These are phyloP conservation scores for Yamadazyma oceani DNA, from an alignment of 1,139 yeast species.

Conservation along the genomic window DNA sequence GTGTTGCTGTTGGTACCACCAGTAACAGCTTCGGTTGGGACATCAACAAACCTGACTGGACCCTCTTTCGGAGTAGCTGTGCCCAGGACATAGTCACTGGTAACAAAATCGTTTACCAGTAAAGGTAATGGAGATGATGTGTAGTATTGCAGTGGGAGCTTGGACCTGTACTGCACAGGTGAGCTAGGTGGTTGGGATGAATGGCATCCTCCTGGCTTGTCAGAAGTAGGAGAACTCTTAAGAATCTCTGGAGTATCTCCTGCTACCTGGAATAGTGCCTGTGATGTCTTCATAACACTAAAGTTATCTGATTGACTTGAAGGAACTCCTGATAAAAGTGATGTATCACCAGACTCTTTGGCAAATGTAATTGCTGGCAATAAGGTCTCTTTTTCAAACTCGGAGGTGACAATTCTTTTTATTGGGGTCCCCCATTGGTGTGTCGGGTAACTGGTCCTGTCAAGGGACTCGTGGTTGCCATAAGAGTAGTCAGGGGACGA, in stretches of 20 bases:
- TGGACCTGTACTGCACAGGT: neutral
- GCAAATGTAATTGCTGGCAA: conserved; percentile 1
- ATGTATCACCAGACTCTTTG: neutral
- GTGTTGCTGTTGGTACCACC: too few species aligned
- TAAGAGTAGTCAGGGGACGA: neutral
- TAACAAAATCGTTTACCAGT: too few species aligned
- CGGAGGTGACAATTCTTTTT: neutral
- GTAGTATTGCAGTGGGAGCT: too few species aligned
- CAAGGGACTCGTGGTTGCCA: too few species aligned
- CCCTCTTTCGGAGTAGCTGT: too few species aligned
- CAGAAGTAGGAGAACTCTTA: conserved; percentile 14
- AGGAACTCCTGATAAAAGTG: neutral
- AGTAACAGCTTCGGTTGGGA: too few species aligned
- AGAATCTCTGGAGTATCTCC: conserved; percentile 8
- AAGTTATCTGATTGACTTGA: neutral
- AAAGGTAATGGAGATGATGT: too few species aligned
- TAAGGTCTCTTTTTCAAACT: neutral
- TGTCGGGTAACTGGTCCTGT: too few species aligned
- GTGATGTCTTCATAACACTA: neutral
- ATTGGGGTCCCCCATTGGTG: too few species aligned
- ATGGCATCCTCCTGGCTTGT: conserved; percentile 8
- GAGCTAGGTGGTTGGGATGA: conserved; percentile 5
- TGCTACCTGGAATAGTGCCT: neutral
- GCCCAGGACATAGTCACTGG: conserved; percentile 4
- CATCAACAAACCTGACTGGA: too few species aligned